Conservation (phyloP, 176 grass and related monocot genomes). For the Luzula sylvatica region DNA sequence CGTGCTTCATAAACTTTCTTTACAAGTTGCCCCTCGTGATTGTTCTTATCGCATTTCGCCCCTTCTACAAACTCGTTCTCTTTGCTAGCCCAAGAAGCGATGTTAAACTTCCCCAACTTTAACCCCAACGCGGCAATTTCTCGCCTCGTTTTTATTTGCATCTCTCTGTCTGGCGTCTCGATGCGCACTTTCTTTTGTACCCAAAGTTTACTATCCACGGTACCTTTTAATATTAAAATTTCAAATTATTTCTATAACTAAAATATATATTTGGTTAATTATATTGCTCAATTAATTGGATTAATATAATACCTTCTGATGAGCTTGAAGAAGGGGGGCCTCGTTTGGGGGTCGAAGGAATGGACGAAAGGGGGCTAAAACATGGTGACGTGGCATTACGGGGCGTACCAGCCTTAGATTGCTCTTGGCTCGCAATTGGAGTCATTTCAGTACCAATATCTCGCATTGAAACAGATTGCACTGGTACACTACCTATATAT, state of each 20-base stretch:
- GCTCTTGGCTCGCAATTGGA: slow-evolving; percentile 73
- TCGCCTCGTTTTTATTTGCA: slow-evolving; percentile 60
- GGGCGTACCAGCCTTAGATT: slow-evolving; percentile 74
- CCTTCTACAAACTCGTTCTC: slow-evolving; percentile 23
- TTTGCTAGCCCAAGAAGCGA: slow-evolving; percentile 93
- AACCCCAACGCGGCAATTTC: slow-evolving; percentile 86
- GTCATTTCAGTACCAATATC: slow-evolving; percentile 97
- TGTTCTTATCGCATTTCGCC: slow-evolving; percentile 11
- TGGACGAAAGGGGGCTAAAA: slow-evolving; percentile 68
- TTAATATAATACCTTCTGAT: slow-evolving; percentile 5
- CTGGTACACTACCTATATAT: slow-evolving; percentile 7
- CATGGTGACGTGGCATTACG: slow-evolving; percentile 47
- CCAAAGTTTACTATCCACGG: slow-evolving; percentile 15
- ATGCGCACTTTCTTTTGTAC: slow-evolving; percentile 28
- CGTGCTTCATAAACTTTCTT: slow-evolving; percentile 41
- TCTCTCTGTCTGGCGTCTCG: slow-evolving; percentile 47
- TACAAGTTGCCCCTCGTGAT: slow-evolving; percentile 2
- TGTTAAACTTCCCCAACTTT: slow-evolving; percentile 86
- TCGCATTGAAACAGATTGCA: slow-evolving; percentile 55
- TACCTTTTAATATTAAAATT: not conserved
- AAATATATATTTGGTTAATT: too few relatives aligned
- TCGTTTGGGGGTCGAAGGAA: slow-evolving; percentile 43
- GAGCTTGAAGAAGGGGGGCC: slow-evolving; percentile 24
- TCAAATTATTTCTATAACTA: too few relatives aligned
- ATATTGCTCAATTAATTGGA: too few relatives aligned